Evolutionary conservation across 306 rosid genomes (phyloP).

Genomic region (Alnus rubra): DNA sequence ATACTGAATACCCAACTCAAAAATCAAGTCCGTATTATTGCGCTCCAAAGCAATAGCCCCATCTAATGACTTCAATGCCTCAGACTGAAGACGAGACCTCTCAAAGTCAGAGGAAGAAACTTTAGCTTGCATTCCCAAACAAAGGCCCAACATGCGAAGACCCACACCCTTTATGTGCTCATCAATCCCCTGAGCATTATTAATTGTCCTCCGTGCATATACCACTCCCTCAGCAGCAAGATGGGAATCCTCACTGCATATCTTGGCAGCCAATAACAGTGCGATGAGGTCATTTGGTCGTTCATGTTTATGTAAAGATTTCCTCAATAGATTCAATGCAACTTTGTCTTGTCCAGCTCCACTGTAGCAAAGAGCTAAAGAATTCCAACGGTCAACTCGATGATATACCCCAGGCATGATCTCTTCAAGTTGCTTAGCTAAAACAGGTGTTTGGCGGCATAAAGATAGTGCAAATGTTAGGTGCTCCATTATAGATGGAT

Average conservation of each 20-base stretch:
- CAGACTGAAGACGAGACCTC: conserved; percentile 58
- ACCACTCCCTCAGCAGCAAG: conserved; percentile 83
- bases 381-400: conserved; percentile 89
- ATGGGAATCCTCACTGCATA: conserved; percentile 73
- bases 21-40: conserved; percentile 65
- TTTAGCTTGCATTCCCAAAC: conserved; percentile 78
- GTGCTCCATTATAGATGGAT: conserved; percentile 91
- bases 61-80: conserved; percentile 55
- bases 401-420: conserved; percentile 84
- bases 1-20: conserved; percentile 75
- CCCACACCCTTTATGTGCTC: conserved; percentile 78
- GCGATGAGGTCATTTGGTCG: conserved; percentile 71
- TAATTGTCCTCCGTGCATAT: conserved; percentile 67
- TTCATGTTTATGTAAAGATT: conserved; percentile 83
- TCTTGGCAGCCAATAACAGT: conserved; percentile 76
- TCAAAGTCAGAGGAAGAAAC: conserved; percentile 54
- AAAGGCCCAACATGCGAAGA: conserved; percentile 81
- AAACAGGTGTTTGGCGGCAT: conserved; percentile 74
- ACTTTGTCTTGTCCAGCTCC: conserved; percentile 67
- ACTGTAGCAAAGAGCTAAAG: conserved; percentile 78
- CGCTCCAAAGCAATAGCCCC: conserved; percentile 46
- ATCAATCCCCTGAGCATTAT: conserved; percentile 42
- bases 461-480: conserved; percentile 80
- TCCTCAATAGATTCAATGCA: conserved; percentile 75
- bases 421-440: conserved; percentile 82